Evolutionary conservation across 2,329 filamentous ascomycete species (phyloP), one percentile per base, ranked within the genome.

Genomic region (Colletotrichum caudatum): DNA sequence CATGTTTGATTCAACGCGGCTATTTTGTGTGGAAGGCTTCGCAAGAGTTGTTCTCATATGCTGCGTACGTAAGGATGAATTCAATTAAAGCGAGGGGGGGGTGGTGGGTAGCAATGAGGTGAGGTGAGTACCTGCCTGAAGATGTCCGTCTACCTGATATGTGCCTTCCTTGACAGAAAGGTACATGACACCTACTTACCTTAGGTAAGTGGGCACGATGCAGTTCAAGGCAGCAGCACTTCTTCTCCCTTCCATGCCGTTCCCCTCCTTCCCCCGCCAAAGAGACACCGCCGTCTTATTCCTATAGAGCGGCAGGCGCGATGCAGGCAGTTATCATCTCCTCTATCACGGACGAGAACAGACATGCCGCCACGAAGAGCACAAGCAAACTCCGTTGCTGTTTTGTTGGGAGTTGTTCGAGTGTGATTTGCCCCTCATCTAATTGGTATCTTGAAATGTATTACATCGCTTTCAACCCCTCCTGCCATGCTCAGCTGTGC

Each of bases 401-500:
- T 46, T 48, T 48, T 23, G 9, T n/a, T 33, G 16, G 8, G 4
- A 14, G 16, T 33, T 37, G 5, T 33, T 60, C 46, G 14, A 29
- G 18, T 60, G 39, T 4, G 26, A 35, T 29, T 60, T 8, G 41
- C 26, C 16, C 11, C 26, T 46, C 11, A 12, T 46, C 18, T 46
- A 35, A 5, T 60, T 35, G 58, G 39, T 60, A 60, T 60, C 58
- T 60, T 60, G 5, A 16, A 33, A 46, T 41, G 16, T 11, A 37
- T 12, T 60, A 11, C 16, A 39, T 60, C 46, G 7, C 26, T 23
- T 20, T 18, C 12, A 20, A 8, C 41, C 16, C 8, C 4, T 59
- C n/a, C 33, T 29, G 23, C 2, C 3, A 33, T 29, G 18, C 16
- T 41, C 41, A 26, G 1, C 14, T 41, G 39, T 12, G 37, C 12